Conservation (phyloP, 345 rosid genomes). For the Gossypium sturtianum region DNA sequence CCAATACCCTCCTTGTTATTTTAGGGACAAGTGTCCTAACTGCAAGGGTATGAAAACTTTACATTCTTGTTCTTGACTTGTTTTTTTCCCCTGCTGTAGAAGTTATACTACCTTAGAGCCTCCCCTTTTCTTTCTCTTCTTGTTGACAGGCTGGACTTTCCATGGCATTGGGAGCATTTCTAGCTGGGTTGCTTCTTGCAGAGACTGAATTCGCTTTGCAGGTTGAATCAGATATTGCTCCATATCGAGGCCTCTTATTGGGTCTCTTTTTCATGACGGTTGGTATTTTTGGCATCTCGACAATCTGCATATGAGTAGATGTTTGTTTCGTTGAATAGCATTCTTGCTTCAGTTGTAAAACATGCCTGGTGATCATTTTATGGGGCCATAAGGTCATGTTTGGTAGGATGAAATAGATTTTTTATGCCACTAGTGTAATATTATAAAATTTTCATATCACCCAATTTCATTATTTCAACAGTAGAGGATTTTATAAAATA, state of each 20-base stretch:
- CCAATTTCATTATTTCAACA: neutral
- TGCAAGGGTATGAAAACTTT: conserved; percentile 68
- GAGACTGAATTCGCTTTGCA: conserved; percentile 99
- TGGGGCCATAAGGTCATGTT: conserved; percentile 3
- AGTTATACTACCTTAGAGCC: conserved; percentile 11
- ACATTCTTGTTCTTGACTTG: conserved; percentile 16
- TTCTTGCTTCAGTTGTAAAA: conserved; percentile 7
- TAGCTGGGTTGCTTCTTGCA: conserved; percentile 98
- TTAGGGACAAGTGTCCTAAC: conserved; percentile 98
- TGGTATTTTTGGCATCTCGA: conserved; percentile 19
- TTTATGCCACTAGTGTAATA: neutral
- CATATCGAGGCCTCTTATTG: conserved; percentile 92
- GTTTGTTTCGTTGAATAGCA: neutral
- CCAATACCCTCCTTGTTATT: conserved; percentile 91
- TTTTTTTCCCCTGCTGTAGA: neutral
- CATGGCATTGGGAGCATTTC: conserved; percentile 97
- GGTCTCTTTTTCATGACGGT: conserved; percentile 99
- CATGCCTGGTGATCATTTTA: neutral
- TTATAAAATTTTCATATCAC: neutral
- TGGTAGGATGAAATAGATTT: neutral
- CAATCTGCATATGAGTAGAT: neutral
- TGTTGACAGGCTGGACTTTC: conserved; percentile 92
- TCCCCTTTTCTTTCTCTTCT: conserved; percentile 10
- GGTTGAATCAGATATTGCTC: conserved; percentile 99
- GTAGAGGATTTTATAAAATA: neutral